phyloP scores from a whole-genome alignment of 129 eudicot species.

The Tagetes erecta region DNA sequence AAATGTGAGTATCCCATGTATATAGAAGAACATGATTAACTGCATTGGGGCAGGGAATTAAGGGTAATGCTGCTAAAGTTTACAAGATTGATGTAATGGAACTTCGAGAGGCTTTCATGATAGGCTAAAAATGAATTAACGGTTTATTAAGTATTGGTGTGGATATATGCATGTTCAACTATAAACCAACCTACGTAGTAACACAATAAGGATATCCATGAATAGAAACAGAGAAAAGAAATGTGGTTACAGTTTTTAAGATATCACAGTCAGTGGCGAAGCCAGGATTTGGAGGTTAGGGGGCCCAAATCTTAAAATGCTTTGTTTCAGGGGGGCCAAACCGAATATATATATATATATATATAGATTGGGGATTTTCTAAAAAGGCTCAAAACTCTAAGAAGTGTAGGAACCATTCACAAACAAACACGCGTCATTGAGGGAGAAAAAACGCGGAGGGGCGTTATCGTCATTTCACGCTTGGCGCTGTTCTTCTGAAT shows the following conservation, averaged over 20 bases:
- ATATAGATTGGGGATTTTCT: not conserved
- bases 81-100: conserved; percentile 7
- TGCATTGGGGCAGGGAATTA: conserved; percentile 3
- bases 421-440: too few species aligned
- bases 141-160: not conserved
- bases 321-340: too few species aligned
- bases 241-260: not conserved
- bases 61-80: not conserved
- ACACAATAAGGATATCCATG: conserved; percentile 11
- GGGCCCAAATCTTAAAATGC: too few species aligned
- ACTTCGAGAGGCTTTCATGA: not conserved
- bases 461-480: too few species aligned
- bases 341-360: too few species aligned
- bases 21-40: not conserved
- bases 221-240: conserved; percentile 5
- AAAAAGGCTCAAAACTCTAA: too few species aligned
- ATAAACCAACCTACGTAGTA: not conserved
- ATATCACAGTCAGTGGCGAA: too few species aligned
- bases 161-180: conserved; percentile 8
- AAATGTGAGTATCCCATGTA: not conserved
- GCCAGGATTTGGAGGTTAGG: too few species aligned
- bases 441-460: too few species aligned
- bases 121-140: not conserved
- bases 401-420: too few species aligned
- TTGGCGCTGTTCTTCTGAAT: too few species aligned